These are phyloP conservation scores for Rosellinia necatrix DNA, from an alignment of 2,329 filamentous ascomycete genomes.

Conservation along the genomic window DNA sequence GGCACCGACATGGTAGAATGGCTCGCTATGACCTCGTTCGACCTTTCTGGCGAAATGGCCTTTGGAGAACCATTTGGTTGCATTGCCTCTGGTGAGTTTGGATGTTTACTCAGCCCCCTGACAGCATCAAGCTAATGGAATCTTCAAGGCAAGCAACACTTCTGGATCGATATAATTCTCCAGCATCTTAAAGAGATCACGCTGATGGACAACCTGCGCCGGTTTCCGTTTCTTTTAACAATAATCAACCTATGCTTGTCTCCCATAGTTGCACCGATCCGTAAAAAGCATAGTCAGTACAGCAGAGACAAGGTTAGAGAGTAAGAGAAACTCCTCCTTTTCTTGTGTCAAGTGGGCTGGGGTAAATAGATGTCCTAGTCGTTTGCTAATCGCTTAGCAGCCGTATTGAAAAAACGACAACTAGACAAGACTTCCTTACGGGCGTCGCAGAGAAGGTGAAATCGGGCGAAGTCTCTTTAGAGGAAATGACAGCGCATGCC, in stretches of 20 bases:
- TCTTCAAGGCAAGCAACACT: conserved; percentile 23
- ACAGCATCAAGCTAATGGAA: no score
- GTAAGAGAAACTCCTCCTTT: conserved; percentile 3
- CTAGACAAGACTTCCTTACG: conserved; percentile 24
- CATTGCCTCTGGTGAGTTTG: conserved; percentile 15
- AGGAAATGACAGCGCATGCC: conserved; percentile 26
- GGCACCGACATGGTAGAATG: conserved; percentile 26
- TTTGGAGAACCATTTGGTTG: conserved; percentile 28
- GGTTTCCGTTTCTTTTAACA: conserved; percentile 4
- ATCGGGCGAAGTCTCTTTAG: conserved; percentile 17
- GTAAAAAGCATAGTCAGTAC: conserved; percentile 15
- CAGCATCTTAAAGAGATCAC: conserved; percentile 18
- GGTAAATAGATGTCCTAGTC: neutral
- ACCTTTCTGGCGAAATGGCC: conserved; percentile 28
- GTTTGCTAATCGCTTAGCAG: conserved; percentile 6
- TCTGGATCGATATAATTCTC: conserved; percentile 24
- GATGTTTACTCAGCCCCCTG: no score
- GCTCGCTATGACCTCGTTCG: conserved; percentile 26
- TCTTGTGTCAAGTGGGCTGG: neutral
- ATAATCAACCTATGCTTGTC: conserved; percentile 12
- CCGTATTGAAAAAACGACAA: conserved; percentile 13
- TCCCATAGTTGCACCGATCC: conserved; percentile 9
- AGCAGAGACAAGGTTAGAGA: conserved; percentile 19
- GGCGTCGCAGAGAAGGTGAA: conserved; percentile 15
- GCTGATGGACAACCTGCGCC: conserved; percentile 27